These are phyloP conservation scores for Lipomyces mesembrius DNA, from an alignment of 805 yeast species.

Conservation along the genomic window DNA sequence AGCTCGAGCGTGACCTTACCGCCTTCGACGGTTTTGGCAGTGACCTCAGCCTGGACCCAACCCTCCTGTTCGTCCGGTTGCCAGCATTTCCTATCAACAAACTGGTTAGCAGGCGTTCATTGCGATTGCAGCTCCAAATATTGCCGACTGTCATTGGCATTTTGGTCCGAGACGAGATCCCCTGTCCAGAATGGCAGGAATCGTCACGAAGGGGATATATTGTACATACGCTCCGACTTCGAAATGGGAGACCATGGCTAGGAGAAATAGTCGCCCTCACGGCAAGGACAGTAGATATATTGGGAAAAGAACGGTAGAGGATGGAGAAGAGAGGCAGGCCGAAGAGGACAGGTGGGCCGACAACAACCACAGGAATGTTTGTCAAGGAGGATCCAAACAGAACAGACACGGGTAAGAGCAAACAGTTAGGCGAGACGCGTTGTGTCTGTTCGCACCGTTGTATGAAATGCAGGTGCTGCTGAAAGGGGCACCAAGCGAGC, in stretches of 20 bases:
- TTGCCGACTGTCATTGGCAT: background rate
- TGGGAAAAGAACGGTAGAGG: background rate
- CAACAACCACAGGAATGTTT: background rate
- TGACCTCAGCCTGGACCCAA: slow-evolving; percentile 73
- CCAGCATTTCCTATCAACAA: slow-evolving; percentile 61
- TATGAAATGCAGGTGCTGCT: slow-evolving; percentile 1
- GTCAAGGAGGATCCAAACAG: background rate
- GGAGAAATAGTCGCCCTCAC: background rate
- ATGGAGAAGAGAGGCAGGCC: background rate
- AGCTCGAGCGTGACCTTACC: slow-evolving; percentile 57
- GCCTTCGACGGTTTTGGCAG: slow-evolving; percentile 50
- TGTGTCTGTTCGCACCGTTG: background rate
- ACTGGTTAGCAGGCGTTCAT: background rate
- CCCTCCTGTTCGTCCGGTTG: slow-evolving; percentile 73
- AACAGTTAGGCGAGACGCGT: background rate
- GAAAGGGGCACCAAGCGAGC: background rate
- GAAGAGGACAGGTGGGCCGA: background rate
- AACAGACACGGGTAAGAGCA: background rate
- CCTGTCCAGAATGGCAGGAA: background rate
- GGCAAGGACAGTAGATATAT: background rate
- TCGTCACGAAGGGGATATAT: background rate
- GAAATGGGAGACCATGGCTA: slow-evolving; percentile 35
- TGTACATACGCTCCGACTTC: slow-evolving; percentile 35
- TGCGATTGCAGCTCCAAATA: background rate
- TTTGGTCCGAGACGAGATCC: background rate